Conservation (phyloP, 2,329 filamentous ascomycete species). For the Pyrenophora teres region DNA sequence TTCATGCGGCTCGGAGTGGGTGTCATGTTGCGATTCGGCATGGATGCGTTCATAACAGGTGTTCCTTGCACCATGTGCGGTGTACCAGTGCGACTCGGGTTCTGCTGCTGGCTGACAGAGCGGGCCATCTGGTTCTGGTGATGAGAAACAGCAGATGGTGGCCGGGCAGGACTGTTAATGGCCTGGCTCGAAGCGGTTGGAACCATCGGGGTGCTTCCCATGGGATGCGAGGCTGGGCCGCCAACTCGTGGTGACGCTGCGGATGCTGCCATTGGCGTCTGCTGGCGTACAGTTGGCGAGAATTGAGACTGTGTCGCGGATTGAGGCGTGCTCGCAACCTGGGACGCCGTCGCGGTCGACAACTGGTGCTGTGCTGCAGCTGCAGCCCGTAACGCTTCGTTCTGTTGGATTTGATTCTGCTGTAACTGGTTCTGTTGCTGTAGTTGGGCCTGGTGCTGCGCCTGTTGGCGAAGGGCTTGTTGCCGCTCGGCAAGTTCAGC, state of each 20-base stretch:
- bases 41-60: constrained; percentile 44
- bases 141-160: constrained; percentile 47
- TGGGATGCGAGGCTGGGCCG: constrained; percentile 39
- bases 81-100: constrained; percentile 46
- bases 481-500: constrained; percentile 50
- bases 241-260: constrained; percentile 51
- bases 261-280: constrained; percentile 51
- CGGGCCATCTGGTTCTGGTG: constrained; percentile 47
- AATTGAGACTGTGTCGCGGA: constrained; percentile 63
- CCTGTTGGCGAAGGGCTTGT: constrained; percentile 55
- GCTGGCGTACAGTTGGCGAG: constrained; percentile 61
- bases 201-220: constrained; percentile 54
- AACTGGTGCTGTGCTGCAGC: constrained; percentile 38
- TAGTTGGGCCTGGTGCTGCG: constrained; percentile 42
- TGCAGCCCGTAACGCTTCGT: constrained; percentile 44
- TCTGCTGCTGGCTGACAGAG: constrained; percentile 46
- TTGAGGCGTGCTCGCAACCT: constrained; percentile 53
- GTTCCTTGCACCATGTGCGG: constrained; percentile 47
- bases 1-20: constrained; percentile 47
- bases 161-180: constrained; percentile 46
- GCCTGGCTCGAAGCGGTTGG: constrained; percentile 45
- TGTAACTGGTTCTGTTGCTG: constrained; percentile 28
- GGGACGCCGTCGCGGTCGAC: constrained; percentile 27
- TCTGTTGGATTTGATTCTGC: constrained; percentile 42
- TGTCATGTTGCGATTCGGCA: constrained; percentile 48